These are phyloP conservation scores for Saururus chinensis DNA, from an alignment of 164 flowering plant genomes.

Conservation along the genomic window DNA sequence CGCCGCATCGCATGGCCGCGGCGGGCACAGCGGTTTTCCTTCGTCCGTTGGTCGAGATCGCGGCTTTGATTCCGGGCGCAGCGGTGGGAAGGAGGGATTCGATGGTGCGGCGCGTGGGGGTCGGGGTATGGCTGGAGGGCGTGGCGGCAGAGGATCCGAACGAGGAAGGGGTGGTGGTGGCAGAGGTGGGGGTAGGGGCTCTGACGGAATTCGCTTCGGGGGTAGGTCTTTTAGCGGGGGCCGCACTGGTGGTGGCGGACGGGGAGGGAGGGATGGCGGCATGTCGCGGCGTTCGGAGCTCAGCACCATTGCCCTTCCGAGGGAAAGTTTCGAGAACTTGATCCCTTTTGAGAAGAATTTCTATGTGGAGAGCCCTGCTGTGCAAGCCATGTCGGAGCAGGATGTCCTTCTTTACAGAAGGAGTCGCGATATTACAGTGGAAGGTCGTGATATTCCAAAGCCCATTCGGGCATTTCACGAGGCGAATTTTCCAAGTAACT, in stretches of 20 bases:
- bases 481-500: conserved; percentile 75
- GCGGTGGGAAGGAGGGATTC: no score
- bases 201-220: conserved; percentile 25
- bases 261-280: conserved; percentile 36
- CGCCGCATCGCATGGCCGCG: background rate
- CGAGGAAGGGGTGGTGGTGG: conserved; percentile 17
- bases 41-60: conserved; percentile 11
- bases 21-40: background rate
- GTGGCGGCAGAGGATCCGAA: conserved; percentile 18
- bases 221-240: no score
- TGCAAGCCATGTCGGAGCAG: conserved; percentile 66
- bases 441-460: conserved; percentile 81
- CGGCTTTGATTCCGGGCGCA: conserved; percentile 24
- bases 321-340: conserved; percentile 62
- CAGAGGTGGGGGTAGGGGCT: conserved; percentile 16
- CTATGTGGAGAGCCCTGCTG: conserved; percentile 61
- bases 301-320: conserved; percentile 59
- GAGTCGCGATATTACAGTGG: conserved; percentile 67
- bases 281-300: conserved; percentile 40
- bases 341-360: conserved; percentile 87
- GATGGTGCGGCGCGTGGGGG: conserved; percentile 5
- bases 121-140: conserved; percentile 2
- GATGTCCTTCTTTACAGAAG: conserved; percentile 54
- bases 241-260: no score
- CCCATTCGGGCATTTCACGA: conserved; percentile 70